Base-by-base conservation (phyloP, 2,329 filamentous ascomycete species). In the Aureobasidium leucospermi region DNA sequence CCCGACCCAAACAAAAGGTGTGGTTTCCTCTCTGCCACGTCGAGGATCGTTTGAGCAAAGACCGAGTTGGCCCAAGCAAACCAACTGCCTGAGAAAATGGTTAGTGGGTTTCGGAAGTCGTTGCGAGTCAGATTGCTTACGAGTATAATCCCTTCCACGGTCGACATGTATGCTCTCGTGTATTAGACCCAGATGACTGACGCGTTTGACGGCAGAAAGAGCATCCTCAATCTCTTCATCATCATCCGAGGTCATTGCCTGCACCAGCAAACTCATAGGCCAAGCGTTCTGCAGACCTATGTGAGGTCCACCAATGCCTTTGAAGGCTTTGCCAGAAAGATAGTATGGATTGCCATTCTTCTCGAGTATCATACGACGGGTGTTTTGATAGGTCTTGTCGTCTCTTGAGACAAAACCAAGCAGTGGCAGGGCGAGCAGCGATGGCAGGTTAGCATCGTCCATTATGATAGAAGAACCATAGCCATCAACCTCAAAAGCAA, bases 61-160 rank as follows among this genome's bases (percentile, higher is more conserved):
- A 99, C 90, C 0, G 90, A 94, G 67, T 99, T 99, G 10, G 94
- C 94, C 94, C 92, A 97, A 2, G 93, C 90, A 72, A 97, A 97
- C 93, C 93, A 97, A 69, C 88, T 90, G 64, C 84, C 81, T 83
- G 61, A 43, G 23, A n/a, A 43, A n/a, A 19, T 16, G 16, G 23
- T 63, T 47, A 62, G 63, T 45, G 39, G 29, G 13, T 8, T 9
- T 52, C 58, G 16, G 19, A 31, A 23, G 28, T 31, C 52, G n/a
- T 16, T 15, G 19, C 11, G 16, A 57, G n/a, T 55, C 65, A 61
- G 65, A 64, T 45, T 16, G 75, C 81, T 75, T 67, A 82, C 91
- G 80, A 1, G 93, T 96, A 72, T 94, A 97, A 39, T 83, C 78
- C 42, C 74, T 75, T 36, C 80, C 75, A 61, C 81, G 76, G 62